Evolutionary conservation across 495 filamentous ascomycete genomes (phyloP).

Genomic region (Neurospora sp.): DNA sequence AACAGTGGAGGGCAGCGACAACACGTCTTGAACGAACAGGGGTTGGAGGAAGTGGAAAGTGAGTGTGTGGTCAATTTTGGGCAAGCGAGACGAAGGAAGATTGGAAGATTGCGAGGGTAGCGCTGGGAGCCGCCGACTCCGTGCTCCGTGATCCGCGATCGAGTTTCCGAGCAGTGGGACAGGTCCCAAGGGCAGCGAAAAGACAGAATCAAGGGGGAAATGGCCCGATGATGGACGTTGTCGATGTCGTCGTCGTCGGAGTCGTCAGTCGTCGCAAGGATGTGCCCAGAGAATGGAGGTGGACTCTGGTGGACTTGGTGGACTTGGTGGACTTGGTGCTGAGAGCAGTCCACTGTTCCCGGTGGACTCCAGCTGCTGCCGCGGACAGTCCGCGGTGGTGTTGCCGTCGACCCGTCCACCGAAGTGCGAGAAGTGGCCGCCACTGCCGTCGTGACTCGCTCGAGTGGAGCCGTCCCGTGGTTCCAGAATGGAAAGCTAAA

Average conservation of each 20-base stretch:
- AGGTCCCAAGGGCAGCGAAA: not conserved
- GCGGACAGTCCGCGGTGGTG: not conserved
- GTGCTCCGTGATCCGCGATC: not conserved
- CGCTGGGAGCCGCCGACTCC: not conserved
- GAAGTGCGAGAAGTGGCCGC: not conserved
- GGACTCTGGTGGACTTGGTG: not conserved
- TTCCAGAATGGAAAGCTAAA: constrained; percentile 22
- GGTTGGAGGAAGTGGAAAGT: not conserved
- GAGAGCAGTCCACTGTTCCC: not conserved
- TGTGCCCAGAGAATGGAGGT: not conserved
- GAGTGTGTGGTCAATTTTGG: not conserved
- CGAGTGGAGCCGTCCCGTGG: constrained; percentile 16
- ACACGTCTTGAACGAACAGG: not conserved
- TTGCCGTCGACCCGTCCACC: not conserved
- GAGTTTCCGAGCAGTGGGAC: not conserved
- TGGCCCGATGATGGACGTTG: not conserved
- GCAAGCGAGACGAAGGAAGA: not conserved
- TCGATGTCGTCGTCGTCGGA: not conserved
- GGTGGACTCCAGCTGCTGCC: not conserved
- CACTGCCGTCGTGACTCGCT: constrained; percentile 20
- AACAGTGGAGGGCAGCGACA: not conserved
- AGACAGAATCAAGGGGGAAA: not conserved
- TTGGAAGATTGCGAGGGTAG: not conserved
- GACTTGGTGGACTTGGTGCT: not conserved
- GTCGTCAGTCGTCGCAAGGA: not conserved